Base-by-base conservation (phyloP, 2,329 filamentous ascomycete genomes). In the Pyrenochaeta sp. region DNA sequence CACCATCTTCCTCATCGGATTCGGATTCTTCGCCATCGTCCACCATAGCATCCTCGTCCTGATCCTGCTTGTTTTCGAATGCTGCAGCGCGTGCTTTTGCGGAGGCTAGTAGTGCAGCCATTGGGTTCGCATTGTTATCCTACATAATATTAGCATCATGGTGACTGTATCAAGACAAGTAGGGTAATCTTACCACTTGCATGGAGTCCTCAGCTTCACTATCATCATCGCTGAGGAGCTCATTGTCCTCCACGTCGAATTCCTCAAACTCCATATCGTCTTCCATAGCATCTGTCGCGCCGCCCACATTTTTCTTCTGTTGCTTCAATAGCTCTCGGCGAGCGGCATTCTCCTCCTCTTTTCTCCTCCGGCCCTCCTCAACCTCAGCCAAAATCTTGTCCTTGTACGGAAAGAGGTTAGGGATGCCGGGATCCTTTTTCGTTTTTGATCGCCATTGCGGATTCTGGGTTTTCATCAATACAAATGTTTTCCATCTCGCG, bases 361-460 rank as follows among this genome's bases (percentile, higher is more conserved):
- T 96, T 71, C 83, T 78, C 57, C 87, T 77, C 67, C 88, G 88
- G 62, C 84, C 87, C 75, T 96, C 90, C 75, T 99, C 94, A 61
- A 99, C 95, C 74, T 99, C 91, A 45, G 92, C 85, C 22, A 99
- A 82, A 19, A 99, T 83, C 79, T 88, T 92, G 72, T 96, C 92
- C 78, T 99, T 99, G 81, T 94, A 96, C 1, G 94, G 94, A 76
- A 96, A 99, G 23, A 96, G 77, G 68, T 97, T 99, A 27, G 94
- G 94, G 51, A 99, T 96, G 35, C 94, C 94, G 17, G 93, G 94
- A 65, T 99, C 94, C 78, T 97, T 99, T 83, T 96, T 97, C 59
- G 96, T 72, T 72, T 91, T 89, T 47, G 90, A 92, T 60, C 89
- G 85, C 91, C 94, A 97, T 89, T 96, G 85, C 22, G 94, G 93